Conservation (phyloP, 2,329 filamentous ascomycete species). For the Aspergillus felis region DNA sequence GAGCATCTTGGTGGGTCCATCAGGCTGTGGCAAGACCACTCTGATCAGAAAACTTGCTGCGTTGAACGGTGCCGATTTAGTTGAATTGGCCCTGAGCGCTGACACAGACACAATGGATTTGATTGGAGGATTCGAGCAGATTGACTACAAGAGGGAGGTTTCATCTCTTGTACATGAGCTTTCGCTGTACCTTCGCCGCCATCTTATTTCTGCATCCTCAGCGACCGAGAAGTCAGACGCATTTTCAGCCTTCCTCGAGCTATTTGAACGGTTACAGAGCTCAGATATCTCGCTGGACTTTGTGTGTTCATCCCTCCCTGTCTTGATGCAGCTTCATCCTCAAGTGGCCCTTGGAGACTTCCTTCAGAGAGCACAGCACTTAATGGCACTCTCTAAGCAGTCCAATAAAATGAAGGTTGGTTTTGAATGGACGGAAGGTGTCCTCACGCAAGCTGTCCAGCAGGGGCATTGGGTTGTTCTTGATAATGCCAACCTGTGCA, state of each 20-base stretch:
- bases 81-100: constrained; percentile 85
- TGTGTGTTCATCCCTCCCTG: constrained; percentile 28
- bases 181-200: constrained; percentile 48
- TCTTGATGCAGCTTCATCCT: constrained; percentile 40
- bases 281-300: constrained; percentile 27
- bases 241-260: constrained; percentile 24
- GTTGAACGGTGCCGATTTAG: constrained; percentile 67
- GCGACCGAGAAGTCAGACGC: constrained; percentile 17
- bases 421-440: constrained; percentile 95
- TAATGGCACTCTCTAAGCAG: constrained; percentile 52
- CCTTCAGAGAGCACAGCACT: constrained; percentile 47
- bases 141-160: constrained; percentile 72
- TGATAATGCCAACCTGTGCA: constrained; percentile 97
- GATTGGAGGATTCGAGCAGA: constrained; percentile 93
- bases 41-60: constrained; percentile 78
- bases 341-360: constrained; percentile 47
- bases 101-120: constrained; percentile 97
- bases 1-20: constrained; percentile 79
- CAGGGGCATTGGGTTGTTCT: constrained; percentile 88
- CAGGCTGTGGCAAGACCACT: constrained; percentile 82
- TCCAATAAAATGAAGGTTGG: constrained; percentile 64
- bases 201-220: constrained; percentile 30
- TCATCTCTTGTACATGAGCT: constrained; percentile 58
- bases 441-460: constrained; percentile 82
- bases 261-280: constrained; percentile 30